Evolutionary conservation across 306 rosid species (phyloP).

Genomic region (Delonix regia): DNA sequence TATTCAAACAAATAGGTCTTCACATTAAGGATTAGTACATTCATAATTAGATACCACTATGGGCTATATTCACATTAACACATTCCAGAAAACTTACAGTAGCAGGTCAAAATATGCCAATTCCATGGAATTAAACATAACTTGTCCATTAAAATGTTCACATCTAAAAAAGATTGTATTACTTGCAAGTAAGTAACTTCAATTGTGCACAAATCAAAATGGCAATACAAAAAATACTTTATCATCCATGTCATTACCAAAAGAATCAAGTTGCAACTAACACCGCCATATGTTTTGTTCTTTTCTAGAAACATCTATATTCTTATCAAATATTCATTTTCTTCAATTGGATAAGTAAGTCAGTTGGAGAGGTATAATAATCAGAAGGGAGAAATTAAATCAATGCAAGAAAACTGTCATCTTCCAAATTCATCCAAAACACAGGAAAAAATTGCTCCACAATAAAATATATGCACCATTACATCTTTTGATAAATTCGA

Average conservation of each 20-base stretch:
- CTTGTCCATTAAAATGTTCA: conserved; percentile 11
- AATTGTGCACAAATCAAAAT: conserved; percentile 11
- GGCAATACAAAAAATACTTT: conserved; percentile 5
- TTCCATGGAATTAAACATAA: neutral
- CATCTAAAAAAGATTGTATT: conserved; percentile 1
- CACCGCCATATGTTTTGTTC: conserved; percentile 11
- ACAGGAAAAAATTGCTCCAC: conserved; percentile 1
- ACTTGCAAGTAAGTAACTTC: conserved; percentile 9
- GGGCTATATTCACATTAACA: neutral
- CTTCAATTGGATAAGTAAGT: neutral
- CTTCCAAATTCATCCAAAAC: conserved; percentile 16
- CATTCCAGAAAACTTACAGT: neutral
- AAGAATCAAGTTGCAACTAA: conserved; percentile 15
- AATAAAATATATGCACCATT: conserved; percentile 53
- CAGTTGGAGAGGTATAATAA: conserved; percentile 2
- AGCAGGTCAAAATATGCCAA: neutral
- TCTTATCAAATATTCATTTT: conserved; percentile 10
- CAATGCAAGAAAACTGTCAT: conserved; percentile 27
- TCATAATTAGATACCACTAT: no score
- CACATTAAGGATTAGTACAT: no score
- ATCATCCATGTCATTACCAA: conserved; percentile 13
- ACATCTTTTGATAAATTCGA: conserved; percentile 62
- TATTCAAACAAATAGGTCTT: no score
- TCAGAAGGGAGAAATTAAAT: conserved; percentile 10
- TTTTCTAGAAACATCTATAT: neutral